Evolutionary conservation across 169 alveolate species (phyloP).

Genomic region (Cryptosporidium tyzzeri): DNA sequence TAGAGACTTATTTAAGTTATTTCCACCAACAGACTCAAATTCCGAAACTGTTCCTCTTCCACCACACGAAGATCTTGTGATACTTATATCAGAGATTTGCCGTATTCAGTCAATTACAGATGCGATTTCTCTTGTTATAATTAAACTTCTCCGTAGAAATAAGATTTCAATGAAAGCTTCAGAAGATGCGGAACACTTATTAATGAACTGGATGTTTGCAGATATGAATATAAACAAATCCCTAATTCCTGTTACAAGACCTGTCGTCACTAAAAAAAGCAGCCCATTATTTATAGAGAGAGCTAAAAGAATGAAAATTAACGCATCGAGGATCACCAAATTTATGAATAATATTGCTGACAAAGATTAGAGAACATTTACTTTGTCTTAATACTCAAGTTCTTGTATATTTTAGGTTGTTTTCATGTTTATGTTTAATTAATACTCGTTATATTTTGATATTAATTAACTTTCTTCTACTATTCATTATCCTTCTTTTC

Average conservation of each 20-base stretch:
- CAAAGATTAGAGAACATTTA: slow-evolving; percentile 11
- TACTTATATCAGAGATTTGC: slow-evolving; percentile 36
- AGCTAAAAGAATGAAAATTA: slow-evolving; percentile 25
- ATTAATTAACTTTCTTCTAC: not conserved
- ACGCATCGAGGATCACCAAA: slow-evolving; percentile 17
- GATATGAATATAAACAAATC: slow-evolving; percentile 48
- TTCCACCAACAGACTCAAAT: not conserved
- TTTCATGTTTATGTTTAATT: not conserved
- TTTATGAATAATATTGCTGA: slow-evolving; percentile 30
- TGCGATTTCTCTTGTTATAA: slow-evolving; percentile 54
- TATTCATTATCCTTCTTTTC: no score
- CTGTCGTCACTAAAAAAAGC: slow-evolving; percentile 49
- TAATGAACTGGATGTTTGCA: slow-evolving; percentile 62
- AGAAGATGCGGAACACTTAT: slow-evolving; percentile 61
- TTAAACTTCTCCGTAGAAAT: slow-evolving; percentile 31
- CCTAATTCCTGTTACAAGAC: slow-evolving; percentile 36
- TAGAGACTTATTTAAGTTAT: slow-evolving; percentile 22
- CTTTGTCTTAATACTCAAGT: not conserved
- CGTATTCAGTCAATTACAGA: slow-evolving; percentile 69
- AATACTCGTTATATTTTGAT: not conserved
- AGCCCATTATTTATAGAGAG: slow-evolving; percentile 54
- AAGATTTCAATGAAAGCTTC: slow-evolving; percentile 17
- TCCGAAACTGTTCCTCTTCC: slow-evolving; percentile 5
- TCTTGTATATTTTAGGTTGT: not conserved
- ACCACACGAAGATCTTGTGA: slow-evolving; percentile 25